A percentile compares a stretch with the other conserved stretches of the same genome.
Evolutionary conservation across 2,329 filamentous ascomycete genomes (phyloP).

Genomic region (Seiridium cupressi): DNA sequence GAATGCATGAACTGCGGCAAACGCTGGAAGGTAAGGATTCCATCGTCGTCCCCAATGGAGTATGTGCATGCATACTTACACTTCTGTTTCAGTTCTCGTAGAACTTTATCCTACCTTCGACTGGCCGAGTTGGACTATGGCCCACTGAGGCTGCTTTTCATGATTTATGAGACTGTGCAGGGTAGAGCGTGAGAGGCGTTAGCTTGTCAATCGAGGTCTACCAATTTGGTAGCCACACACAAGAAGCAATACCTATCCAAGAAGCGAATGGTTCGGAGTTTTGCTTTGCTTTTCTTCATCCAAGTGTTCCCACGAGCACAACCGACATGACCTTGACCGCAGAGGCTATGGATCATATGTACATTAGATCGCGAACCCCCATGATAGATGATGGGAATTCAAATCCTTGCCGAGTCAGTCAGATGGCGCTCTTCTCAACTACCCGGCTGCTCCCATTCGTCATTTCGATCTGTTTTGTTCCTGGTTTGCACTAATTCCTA

Average conservation of each 20-base stretch:
- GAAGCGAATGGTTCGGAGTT: not conserved
- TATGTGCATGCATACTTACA: conserved; percentile 6
- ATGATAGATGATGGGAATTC: not conserved
- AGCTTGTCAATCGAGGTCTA: not conserved
- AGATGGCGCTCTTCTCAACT: not conserved
- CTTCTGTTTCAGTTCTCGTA: conserved; percentile 25
- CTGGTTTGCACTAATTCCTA: conserved; percentile 40
- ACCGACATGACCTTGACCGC: not conserved
- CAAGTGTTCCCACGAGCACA: conserved; percentile 1
- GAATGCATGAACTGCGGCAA: conserved; percentile 69
- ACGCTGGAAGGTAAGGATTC: conserved; percentile 64
- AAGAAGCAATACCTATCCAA: not conserved
- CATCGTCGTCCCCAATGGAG: conserved; percentile 16
- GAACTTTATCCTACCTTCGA: not conserved
- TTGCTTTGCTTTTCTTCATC: not conserved
- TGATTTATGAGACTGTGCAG: conserved; percentile 5
- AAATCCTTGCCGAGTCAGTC: not conserved
- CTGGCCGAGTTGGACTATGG: not conserved
- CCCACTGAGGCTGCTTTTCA: not conserved
- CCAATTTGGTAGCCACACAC: not conserved
- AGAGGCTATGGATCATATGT: not conserved
- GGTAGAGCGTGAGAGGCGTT: conserved; percentile 7
- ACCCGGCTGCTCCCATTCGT: not conserved
- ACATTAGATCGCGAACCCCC: conserved; percentile 1
- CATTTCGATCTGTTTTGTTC: not conserved